These are phyloP conservation scores for Trichocomaceae sp. DNA, from an alignment of 2,329 filamentous ascomycete species.

Conservation along the genomic window DNA sequence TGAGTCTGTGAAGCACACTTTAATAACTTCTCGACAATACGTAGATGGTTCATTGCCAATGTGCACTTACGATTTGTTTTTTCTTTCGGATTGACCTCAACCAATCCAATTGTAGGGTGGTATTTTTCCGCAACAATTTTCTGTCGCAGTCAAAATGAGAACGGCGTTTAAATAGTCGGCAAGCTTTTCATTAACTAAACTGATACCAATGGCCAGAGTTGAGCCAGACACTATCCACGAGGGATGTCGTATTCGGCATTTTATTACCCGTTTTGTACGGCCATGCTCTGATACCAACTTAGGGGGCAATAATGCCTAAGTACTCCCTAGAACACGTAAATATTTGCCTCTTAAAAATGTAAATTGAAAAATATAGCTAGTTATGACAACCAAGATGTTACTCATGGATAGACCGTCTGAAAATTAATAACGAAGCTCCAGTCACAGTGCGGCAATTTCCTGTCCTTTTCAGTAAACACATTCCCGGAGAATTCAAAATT, in stretches of 20 bases:
- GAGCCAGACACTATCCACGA: neutral
- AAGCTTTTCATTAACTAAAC: neutral
- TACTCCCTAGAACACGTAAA: neutral
- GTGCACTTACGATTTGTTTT: neutral
- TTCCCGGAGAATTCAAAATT: neutral
- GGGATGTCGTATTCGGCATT: neutral
- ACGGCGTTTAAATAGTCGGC: neutral
- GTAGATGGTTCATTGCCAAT: neutral
- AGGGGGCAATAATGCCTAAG: neutral
- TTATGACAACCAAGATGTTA: neutral
- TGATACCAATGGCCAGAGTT: neutral
- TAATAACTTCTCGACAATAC: neutral
- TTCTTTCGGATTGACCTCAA: neutral
- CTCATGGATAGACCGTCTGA: no score
- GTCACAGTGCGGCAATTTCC: neutral
- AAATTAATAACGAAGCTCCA: neutral
- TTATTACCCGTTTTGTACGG: neutral
- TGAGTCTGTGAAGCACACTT: neutral
- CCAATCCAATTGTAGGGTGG: neutral
- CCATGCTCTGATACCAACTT: neutral
- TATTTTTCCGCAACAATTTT: neutral
- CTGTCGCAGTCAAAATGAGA: neutral
- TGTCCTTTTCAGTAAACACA: neutral
- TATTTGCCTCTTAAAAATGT: neutral
- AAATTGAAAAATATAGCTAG: neutral